Conservation (phyloP, 2,329 filamentous ascomycete genomes). For the Aspergillus sp. region DNA sequence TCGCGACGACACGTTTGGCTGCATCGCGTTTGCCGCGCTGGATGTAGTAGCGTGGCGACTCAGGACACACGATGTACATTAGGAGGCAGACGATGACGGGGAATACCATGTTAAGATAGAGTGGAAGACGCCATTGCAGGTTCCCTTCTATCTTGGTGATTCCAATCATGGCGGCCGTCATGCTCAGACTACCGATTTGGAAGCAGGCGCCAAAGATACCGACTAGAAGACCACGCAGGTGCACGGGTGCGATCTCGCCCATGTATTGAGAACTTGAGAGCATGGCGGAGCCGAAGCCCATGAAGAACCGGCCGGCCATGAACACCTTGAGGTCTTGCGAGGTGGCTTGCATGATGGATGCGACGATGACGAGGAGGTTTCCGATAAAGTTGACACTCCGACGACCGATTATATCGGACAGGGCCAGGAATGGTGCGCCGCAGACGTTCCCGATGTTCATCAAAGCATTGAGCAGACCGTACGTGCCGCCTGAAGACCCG, state of each 20-base stretch:
- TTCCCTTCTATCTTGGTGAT: conserved; percentile 39
- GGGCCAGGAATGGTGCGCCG: conserved; percentile 51
- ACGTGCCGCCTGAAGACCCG: conserved; percentile 39
- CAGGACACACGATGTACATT: conserved; percentile 43
- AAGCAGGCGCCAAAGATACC: conserved; percentile 51
- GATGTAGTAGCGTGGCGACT: conserved; percentile 38
- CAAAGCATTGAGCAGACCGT: conserved; percentile 48
- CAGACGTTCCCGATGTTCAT: conserved; percentile 50
- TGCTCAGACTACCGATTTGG: conserved; percentile 46
- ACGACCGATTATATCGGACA: conserved; percentile 54
- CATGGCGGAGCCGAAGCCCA: conserved; percentile 38
- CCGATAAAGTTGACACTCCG: conserved; percentile 51
- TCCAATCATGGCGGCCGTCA: conserved; percentile 46
- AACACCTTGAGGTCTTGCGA: conserved; percentile 31
- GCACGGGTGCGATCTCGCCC: conserved; percentile 35
- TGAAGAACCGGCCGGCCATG: conserved; percentile 40
- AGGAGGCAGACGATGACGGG: conserved; percentile 48
- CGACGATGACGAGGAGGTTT: conserved; percentile 47
- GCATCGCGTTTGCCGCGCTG: conserved; percentile 32
- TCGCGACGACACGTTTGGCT: conserved; percentile 31
- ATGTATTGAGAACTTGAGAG: conserved; percentile 43
- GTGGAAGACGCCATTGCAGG: conserved; percentile 40
- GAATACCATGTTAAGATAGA: conserved; percentile 50
- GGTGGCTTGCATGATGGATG: conserved; percentile 41
- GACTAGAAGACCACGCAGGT: conserved; percentile 46